Evolutionary conservation across 805 yeast genomes (phyloP).

Genomic region (Starmerella apis): DNA sequence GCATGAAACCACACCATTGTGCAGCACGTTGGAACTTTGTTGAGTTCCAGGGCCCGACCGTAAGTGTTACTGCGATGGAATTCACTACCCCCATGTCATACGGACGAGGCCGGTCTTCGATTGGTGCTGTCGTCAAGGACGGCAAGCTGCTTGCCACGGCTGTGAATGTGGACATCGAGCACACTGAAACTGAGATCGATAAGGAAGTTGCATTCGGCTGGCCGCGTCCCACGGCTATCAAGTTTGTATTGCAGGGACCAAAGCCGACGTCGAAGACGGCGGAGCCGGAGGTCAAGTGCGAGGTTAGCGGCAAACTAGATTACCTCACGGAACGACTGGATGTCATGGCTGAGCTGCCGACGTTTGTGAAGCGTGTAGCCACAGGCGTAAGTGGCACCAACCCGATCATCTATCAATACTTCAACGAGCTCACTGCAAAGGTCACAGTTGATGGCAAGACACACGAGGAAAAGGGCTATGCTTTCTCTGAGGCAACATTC

Average conservation of each 20-base stretch:
- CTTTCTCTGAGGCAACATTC: constrained; percentile 73
- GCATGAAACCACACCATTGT: constrained; percentile 99
- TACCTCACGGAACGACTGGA: constrained; percentile 80
- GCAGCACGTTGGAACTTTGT: constrained; percentile 94
- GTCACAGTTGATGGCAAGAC: constrained; percentile 35
- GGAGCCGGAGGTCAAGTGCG: constrained; percentile 40
- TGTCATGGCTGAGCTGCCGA: constrained; percentile 95
- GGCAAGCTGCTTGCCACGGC: constrained; percentile 57
- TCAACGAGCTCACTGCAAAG: constrained; percentile 49
- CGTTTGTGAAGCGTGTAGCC: constrained; percentile 83
- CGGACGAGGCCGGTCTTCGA: constrained; percentile 65
- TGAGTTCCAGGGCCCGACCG: constrained; percentile 68
- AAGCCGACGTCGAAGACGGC: constrained; percentile 33
- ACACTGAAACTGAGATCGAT: constrained; percentile 44
- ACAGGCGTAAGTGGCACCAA: constrained; percentile 91
- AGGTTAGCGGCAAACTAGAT: constrained; percentile 48
- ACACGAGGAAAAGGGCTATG: constrained; percentile 49
- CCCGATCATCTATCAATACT: constrained; percentile 92
- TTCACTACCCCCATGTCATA: constrained; percentile 89
- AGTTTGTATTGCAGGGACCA: constrained; percentile 47
- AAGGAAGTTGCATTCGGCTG: constrained; percentile 64
- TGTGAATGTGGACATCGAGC: constrained; percentile 43
- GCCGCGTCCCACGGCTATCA: constrained; percentile 68
- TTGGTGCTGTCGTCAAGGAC: constrained; percentile 63
- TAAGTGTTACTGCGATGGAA: constrained; percentile 81